Conservation (phyloP, 2,329 filamentous ascomycete species). For the Epichloe typhina region DNA sequence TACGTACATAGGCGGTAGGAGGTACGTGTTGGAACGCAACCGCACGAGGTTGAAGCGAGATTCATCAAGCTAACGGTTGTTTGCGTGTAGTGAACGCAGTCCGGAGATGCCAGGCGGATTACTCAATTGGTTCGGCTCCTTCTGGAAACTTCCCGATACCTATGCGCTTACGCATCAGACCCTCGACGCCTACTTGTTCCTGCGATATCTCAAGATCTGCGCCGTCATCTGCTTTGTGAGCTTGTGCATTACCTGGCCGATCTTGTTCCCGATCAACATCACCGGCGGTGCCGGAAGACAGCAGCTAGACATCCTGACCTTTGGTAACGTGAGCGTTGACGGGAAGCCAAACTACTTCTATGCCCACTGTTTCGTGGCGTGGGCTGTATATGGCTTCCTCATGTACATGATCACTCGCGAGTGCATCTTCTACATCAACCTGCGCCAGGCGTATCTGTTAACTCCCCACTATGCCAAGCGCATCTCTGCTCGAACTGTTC, state of each 20-base stretch:
- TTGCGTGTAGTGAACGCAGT: constrained; percentile 35
- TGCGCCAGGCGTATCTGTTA: constrained; percentile 87
- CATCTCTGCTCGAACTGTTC: constrained; percentile 78
- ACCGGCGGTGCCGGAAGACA: constrained; percentile 55
- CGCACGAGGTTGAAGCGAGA: neutral
- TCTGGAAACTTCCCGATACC: constrained; percentile 55
- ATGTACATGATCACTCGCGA: constrained; percentile 85
- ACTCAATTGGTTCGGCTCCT: constrained; percentile 48
- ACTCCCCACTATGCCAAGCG: constrained; percentile 71
- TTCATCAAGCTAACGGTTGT: neutral
- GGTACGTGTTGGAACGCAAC: constrained; percentile 19
- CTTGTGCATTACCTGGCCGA: constrained; percentile 69
- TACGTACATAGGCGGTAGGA: constrained; percentile 34
- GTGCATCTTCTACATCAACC: constrained; percentile 82
- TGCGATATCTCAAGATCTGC: constrained; percentile 70
- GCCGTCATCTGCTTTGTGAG: constrained; percentile 71
- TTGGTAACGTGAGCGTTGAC: constrained; percentile 31
- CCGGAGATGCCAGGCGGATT: constrained; percentile 41
- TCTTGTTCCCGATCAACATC: constrained; percentile 72
- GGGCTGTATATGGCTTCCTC: constrained; percentile 76
- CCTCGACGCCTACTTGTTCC: constrained; percentile 76
- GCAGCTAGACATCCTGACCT: constrained; percentile 44
- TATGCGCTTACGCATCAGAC: constrained; percentile 79
- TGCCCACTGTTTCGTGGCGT: constrained; percentile 69
- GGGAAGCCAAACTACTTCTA: constrained; percentile 55